Evolutionary conservation across 441 rosid genomes (phyloP).

Genomic region (Pelargonium fulgidum): DNA sequence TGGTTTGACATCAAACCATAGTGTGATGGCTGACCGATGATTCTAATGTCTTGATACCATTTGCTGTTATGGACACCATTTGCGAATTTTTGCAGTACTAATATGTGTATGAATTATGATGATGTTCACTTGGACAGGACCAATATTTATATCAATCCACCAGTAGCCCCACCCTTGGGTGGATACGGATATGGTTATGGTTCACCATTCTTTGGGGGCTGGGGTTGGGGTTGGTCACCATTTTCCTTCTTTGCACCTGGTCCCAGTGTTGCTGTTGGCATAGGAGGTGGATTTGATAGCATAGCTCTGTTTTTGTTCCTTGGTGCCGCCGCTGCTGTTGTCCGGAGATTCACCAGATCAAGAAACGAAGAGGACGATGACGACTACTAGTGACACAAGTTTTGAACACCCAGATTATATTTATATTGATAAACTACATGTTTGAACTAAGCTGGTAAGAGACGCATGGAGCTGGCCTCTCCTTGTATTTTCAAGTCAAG

Average conservation of each 20-base stretch:
- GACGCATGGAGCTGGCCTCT: too few relatives aligned
- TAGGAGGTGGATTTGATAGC: slow-evolving; percentile 75
- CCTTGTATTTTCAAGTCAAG: too few relatives aligned
- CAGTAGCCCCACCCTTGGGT: slow-evolving; percentile 77
- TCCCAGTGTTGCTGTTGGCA: slow-evolving; percentile 66
- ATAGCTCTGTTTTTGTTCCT: slow-evolving; percentile 57
- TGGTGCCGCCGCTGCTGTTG: slow-evolving; percentile 72
- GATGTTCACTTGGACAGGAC: slow-evolving; percentile 42
- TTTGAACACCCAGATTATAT: too few relatives aligned
- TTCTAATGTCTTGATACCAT: too few relatives aligned
- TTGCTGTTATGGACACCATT: neutral
- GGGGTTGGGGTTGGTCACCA: slow-evolving; percentile 65
- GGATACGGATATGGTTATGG: slow-evolving; percentile 78
- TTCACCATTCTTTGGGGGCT: too few relatives aligned
- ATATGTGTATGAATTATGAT: neutral
- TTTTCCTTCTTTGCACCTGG: slow-evolving; percentile 83
- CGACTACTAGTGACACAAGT: slow-evolving; percentile 15
- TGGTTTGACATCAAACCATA: too few relatives aligned
- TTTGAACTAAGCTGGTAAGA: too few relatives aligned
- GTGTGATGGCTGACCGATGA: too few relatives aligned
- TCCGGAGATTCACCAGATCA: slow-evolving; percentile 51
- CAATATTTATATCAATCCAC: slow-evolving; percentile 82
- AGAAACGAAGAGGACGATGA: slow-evolving; percentile 60
- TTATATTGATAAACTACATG: too few relatives aligned
- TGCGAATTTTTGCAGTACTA: neutral